These are phyloP conservation scores for Ascochyta fabae DNA, from an alignment of 2,329 filamentous ascomycete genomes.

Conservation along the genomic window DNA sequence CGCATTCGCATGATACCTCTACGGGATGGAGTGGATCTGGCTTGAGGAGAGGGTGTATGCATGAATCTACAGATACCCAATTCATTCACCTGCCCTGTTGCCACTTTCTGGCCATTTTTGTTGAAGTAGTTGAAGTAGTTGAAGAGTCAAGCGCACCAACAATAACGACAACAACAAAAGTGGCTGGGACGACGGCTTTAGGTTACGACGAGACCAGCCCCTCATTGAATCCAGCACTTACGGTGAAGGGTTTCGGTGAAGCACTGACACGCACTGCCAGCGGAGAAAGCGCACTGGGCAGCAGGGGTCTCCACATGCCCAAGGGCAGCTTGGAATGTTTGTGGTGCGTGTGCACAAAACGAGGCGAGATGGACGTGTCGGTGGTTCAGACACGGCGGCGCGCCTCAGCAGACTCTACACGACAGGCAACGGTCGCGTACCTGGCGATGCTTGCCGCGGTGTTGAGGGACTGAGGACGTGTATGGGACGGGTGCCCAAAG, in stretches of 20 bases:
- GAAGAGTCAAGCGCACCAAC: no score
- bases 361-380: no score
- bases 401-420: neutral
- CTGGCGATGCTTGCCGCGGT: slow-evolving; percentile 1
- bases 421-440: neutral
- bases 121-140: neutral
- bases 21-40: slow-evolving; percentile 11
- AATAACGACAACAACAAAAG: neutral
- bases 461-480: slow-evolving; percentile 1
- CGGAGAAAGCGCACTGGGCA: slow-evolving; percentile 10
- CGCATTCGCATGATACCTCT: slow-evolving; percentile 24
- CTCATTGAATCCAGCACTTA: neutral
- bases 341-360: neutral
- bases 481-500: neutral
- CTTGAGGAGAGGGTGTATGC: slow-evolving; percentile 6
- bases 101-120: no score
- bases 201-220: neutral
- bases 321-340: neutral
- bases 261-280: slow-evolving; percentile 17
- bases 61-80: slow-evolving; percentile 16
- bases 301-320: slow-evolving; percentile 7
- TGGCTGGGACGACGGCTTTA: neutral
- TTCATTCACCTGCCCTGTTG: slow-evolving; percentile 5
- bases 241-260: slow-evolving; percentile 8
- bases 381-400: no score